Evolutionary conservation across 75 land plant genomes (phyloP).

Genomic region (Chamaecyparis obtusa): DNA sequence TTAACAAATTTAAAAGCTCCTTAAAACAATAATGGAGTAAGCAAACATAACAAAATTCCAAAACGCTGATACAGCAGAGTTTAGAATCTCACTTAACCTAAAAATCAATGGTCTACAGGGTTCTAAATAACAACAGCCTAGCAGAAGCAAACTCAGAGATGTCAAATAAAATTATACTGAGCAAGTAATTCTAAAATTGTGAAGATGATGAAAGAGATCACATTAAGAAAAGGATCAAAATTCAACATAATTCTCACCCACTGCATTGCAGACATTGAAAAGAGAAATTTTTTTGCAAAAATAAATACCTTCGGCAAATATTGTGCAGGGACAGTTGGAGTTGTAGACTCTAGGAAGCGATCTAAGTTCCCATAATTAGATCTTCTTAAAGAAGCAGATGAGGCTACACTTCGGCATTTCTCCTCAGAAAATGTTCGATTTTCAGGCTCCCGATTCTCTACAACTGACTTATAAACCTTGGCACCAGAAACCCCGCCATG

Average conservation of each 20-base stretch:
- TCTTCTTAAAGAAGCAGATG: background rate
- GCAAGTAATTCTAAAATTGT: background rate
- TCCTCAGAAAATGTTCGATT: background rate
- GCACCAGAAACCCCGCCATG: background rate
- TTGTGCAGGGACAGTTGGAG: slow-evolving; percentile 61
- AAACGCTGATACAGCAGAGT: background rate
- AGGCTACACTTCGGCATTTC: background rate
- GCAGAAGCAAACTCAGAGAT: background rate
- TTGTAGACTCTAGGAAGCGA: slow-evolving; percentile 65
- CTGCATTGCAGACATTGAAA: background rate
- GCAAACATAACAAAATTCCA: background rate
- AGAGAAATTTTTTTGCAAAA: background rate
- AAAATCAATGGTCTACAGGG: background rate
- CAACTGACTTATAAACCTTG: background rate
- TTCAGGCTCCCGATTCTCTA: background rate
- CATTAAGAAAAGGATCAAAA: background rate
- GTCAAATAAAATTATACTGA: background rate
- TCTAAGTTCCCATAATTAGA: slow-evolving; percentile 47
- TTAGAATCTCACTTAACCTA: background rate
- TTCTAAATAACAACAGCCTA: background rate
- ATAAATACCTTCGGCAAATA: slow-evolving; percentile 47
- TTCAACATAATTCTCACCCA: background rate
- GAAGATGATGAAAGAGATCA: background rate
- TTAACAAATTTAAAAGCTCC: background rate
- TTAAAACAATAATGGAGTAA: background rate